Percentiles rank a stretch among this genome's conserved stretches.
Evolutionary conservation across 257 asterid genomes (phyloP).

Genomic region (Datura wrightii): DNA sequence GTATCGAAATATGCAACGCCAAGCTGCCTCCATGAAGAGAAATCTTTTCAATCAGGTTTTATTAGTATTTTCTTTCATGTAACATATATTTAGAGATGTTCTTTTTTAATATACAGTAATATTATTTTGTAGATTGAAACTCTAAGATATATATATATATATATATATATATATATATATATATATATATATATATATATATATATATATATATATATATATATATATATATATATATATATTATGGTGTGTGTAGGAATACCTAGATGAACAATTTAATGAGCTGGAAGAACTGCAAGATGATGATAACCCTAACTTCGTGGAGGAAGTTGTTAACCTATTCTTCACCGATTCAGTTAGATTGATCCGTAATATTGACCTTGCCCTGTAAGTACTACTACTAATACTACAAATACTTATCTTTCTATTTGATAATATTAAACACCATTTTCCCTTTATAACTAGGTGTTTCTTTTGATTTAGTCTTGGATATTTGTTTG

Average conservation of each 20-base stretch:
- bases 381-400: slow-evolving; percentile 52
- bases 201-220: neutral
- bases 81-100: neutral
- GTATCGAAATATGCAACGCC: slow-evolving; percentile 42
- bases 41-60: slow-evolving; percentile 67
- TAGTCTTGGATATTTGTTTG: too few species aligned
- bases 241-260: slow-evolving; percentile 50
- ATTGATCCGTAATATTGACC: slow-evolving; percentile 62
- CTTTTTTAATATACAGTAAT: too few species aligned
- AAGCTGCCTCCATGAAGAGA: slow-evolving; percentile 59
- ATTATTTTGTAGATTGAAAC: neutral
- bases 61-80: neutral
- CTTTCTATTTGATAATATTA: neutral
- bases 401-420: neutral
- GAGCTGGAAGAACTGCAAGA: slow-evolving; percentile 80
- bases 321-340: slow-evolving; percentile 73
- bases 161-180: too few species aligned
- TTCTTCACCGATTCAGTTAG: slow-evolving; percentile 68
- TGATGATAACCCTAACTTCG: slow-evolving; percentile 79
- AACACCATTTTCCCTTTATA: neutral
- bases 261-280: slow-evolving; percentile 79
- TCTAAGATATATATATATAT: neutral
- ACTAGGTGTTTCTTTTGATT: neutral
- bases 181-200: neutral
- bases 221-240: neutral